Percentiles rank a stretch among this genome's conserved stretches.
Conservation (phyloP, 257 asterid genomes). For the Ehretia macrophylla region DNA sequence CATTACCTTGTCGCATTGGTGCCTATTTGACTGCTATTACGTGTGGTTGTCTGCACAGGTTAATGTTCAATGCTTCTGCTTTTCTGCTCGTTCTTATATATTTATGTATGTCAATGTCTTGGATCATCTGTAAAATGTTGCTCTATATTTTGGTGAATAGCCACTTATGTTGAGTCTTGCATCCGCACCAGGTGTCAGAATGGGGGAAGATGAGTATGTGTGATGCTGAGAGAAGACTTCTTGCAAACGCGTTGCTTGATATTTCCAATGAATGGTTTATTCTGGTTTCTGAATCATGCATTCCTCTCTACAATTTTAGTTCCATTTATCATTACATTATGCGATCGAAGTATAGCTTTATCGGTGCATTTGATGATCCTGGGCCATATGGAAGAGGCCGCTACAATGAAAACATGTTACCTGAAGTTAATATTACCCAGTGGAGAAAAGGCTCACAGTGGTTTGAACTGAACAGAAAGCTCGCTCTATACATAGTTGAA, state of each 20-base stretch:
- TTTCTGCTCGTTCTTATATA: too few species aligned
- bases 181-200: slow-evolving; percentile 25
- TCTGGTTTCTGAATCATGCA: slow-evolving; percentile 49
- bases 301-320: slow-evolving; percentile 45
- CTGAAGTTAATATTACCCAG: slow-evolving; percentile 34
- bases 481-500: slow-evolving; percentile 34
- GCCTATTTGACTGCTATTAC: neutral
- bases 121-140: too few species aligned
- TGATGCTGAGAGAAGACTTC: slow-evolving; percentile 51
- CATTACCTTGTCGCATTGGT: neutral
- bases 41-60: too few species aligned
- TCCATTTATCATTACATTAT: slow-evolving; percentile 29
- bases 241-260: slow-evolving; percentile 50
- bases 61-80: too few species aligned
- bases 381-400: slow-evolving; percentile 48
- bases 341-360: slow-evolving; percentile 39
- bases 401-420: slow-evolving; percentile 30
- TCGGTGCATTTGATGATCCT: slow-evolving; percentile 51
- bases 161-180: neutral
- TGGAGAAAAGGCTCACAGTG: slow-evolving; percentile 54
- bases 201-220: slow-evolving; percentile 54
- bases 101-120: too few species aligned
- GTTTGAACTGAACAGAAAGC: slow-evolving; percentile 44
- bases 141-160: too few species aligned
- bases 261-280: slow-evolving; percentile 44